Evolutionary conservation across 2,329 filamentous ascomycete genomes (phyloP), one percentile per base, ranked within the genome.

Genomic region (Aspergillus spinulosporus): DNA sequence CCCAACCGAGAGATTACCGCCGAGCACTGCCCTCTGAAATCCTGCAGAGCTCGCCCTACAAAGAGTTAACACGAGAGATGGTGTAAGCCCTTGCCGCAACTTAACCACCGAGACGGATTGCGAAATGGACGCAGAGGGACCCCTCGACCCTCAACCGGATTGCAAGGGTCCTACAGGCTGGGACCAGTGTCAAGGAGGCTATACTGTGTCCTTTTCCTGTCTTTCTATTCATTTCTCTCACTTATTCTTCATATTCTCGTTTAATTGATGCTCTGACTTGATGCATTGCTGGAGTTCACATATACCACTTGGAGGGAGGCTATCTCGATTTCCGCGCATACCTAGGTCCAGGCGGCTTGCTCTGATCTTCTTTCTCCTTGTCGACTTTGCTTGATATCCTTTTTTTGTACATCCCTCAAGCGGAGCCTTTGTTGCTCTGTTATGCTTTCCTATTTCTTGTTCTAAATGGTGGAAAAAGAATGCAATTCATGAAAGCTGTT

Each of bases 1-100:
- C 74, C 39, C 72, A 74, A 50, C 70, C 73, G 28, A 64, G 70
- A 60, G 71, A 74, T 59, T 72, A 73, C 58, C 72, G 68, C 51
- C 66, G 72, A 49, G 63, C 59, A 32, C 60, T 73, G 32, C 70
- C 69, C 26, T 72, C 71, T 52, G 68, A 73, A 52, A 63, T 69
- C 60, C 59, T 71, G 31, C 62, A 62, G 26, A 65, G 69, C 40
- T 68, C 65, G n/a, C 58, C 65, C 21, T 65, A 59, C 57, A 66
- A 67, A 48, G 54, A 61, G 8, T 60, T 62, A 58, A 60, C 57
- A 46, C 55, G 54, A 51, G 57, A 61, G 49, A 56, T 58, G 52
- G 55, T 49, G 34, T 59, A 55, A 61, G 29, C 31, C 42, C 21
- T 21, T 21, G 21, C 21, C 21, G 21, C 21, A 21, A 21, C 21